Conservation (phyloP, 768 basidiomycete genomes). For the Suillus fuscotomentosus region DNA sequence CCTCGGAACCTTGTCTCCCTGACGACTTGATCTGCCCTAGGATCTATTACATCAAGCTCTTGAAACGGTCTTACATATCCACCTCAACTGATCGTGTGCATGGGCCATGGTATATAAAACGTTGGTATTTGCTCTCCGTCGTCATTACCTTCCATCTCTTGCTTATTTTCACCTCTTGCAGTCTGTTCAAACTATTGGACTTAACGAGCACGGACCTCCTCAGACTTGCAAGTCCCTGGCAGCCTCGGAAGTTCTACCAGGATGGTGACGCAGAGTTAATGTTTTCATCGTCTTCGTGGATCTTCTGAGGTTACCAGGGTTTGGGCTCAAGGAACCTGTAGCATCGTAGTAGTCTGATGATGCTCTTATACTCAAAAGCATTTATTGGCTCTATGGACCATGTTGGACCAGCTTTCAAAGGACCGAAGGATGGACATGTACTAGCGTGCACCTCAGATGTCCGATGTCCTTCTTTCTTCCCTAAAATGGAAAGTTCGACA, state of each 20-base stretch:
- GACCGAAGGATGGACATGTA: conserved; percentile 5
- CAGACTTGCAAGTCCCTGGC: background rate
- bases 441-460: too few relatives aligned
- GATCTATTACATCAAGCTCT: conserved; percentile 9
- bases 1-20: background rate
- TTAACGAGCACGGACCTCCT: background rate
- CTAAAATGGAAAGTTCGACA: too few relatives aligned
- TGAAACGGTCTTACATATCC: conserved; percentile 16
- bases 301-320: background rate
- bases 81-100: conserved; percentile 18
- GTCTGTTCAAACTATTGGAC: background rate
- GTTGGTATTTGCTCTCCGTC: conserved; percentile 9
- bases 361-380: conserved; percentile 15
- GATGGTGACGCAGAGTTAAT: conserved; percentile 12
- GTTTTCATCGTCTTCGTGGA: conserved; percentile 23
- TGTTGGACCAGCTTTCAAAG: background rate
- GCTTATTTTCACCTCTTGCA: background rate
- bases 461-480: too few relatives aligned
- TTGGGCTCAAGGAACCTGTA: background rate
- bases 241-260: conserved; percentile 10
- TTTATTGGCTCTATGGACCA: background rate
- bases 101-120: background rate
- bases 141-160: background rate
- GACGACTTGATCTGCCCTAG: background rate
- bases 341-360: conserved; percentile 18